phyloP scores from a whole-genome alignment of 164 flowering plant species.

The Annona cherimola region DNA sequence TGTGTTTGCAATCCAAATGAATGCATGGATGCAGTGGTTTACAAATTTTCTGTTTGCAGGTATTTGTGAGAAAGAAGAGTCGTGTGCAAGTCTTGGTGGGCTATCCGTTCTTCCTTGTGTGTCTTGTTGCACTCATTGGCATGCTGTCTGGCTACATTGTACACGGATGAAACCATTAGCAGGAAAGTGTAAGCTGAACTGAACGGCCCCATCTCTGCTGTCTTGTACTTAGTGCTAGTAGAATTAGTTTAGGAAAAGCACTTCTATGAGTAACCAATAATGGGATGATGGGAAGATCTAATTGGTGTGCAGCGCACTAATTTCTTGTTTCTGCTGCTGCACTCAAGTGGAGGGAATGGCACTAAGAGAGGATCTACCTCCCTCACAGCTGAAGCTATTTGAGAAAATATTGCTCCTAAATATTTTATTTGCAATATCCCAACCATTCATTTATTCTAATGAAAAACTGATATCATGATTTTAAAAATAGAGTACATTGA shows the following conservation, averaged over 20 bases:
- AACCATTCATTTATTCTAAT: too few species aligned
- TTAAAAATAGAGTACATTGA: too few species aligned
- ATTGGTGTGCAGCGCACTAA: background rate
- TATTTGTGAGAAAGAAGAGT: conserved; percentile 25
- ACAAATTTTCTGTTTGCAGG: conserved; percentile 29
- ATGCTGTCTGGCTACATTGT: conserved; percentile 38
- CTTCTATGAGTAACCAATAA: background rate
- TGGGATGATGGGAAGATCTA: background rate
- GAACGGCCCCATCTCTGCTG: background rate
- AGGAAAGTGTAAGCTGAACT: background rate
- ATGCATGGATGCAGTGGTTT: too few species aligned
- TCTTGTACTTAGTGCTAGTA: background rate
- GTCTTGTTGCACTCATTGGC: conserved; percentile 56
- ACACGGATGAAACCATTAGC: conserved; percentile 5
- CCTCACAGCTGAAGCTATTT: too few species aligned
- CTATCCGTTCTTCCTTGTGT: conserved; percentile 68
- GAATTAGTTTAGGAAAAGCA: background rate
- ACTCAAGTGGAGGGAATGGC: background rate
- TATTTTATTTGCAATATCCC: too few species aligned
- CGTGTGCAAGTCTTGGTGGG: conserved; percentile 46
- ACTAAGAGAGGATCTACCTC: background rate
- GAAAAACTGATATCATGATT: too few species aligned
- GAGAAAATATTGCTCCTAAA: too few species aligned
- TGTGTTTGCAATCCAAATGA: too few species aligned
- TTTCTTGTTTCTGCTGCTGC: background rate